Base-by-base conservation (phyloP, 192 early-diverging fungal species). In the Coemansia sp. region DNA sequence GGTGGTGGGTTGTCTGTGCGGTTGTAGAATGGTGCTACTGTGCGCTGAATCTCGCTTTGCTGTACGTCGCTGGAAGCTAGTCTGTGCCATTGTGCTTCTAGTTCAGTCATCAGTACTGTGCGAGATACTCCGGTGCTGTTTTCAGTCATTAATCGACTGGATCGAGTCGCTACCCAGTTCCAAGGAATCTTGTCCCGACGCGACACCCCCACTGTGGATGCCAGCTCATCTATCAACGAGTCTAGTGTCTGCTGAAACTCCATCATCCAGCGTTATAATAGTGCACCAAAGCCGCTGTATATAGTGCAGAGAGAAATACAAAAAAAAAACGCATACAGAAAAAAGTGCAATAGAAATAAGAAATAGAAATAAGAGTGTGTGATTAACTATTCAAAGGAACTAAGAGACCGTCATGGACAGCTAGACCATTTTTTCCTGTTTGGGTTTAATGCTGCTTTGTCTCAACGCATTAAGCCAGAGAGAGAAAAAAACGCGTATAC, bases 111-210 rank as follows among this genome's bases (percentile, higher is more conserved):
- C 25, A 66, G 46, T 18, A 72, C 63, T 3, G 70, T 39, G n/a
- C 70, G 70, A 28, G 70, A 50, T 10, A 62, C 28, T 8, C 63
- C 58, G 3, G 61, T 60, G 53, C 53, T 46, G 51, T 72, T 57
- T 3, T 60, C 70, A 35, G 32, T 11, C 44, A 72, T 36, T 5
- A 58, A 42, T 22, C 17, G 22, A 14, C 43, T 36, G 4, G 50
- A 40, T 2, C 36, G 11, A 5, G 49, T 40, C 0, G 62, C 58
- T 9, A 61, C 18, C 70, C 70, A 66, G 58, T 36, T 56, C 70
- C 70, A 72, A 24, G 70, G 58, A 18, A 72, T 61, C 13, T 58
- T 50, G 29, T 50, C 55, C 9, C 38, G 23, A n/a, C 33, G 43
- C 20, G 22, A 27, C 2, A 32, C 29, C n/a, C 37, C 28, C 40